Evolutionary conservation across 129 eudicot genomes (phyloP).

Genomic region (Centella asiatica): DNA sequence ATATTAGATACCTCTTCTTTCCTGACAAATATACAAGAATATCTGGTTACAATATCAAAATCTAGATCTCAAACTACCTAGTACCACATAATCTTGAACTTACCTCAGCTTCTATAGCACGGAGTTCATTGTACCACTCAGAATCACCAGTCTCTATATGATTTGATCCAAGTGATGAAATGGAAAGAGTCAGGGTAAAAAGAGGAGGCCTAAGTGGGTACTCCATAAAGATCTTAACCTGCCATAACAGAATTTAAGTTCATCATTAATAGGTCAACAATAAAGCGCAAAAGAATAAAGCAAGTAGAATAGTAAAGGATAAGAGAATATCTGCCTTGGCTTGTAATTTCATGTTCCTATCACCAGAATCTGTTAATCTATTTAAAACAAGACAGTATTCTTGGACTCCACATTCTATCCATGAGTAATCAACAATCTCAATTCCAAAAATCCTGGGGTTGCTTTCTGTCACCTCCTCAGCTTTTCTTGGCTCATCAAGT

Average conservation of each 20-base stretch:
- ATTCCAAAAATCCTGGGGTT: constrained; percentile 8
- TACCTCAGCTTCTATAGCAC: constrained; percentile 99
- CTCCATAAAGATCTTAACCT: constrained; percentile 73
- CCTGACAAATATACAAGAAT: background rate
- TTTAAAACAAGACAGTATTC: constrained; percentile 58
- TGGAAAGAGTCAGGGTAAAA: constrained; percentile 36
- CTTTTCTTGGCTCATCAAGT: constrained; percentile 49
- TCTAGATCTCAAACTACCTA: background rate
- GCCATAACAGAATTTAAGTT: constrained; percentile 18
- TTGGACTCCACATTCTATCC: constrained; percentile 50
- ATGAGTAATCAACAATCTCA: constrained; percentile 33
- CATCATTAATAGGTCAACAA: background rate
- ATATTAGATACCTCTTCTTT: too few species aligned
- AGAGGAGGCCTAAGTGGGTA: constrained; percentile 89
- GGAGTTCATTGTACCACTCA: constrained; percentile 76
- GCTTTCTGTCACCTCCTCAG: constrained; percentile 36
- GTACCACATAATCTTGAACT: background rate
- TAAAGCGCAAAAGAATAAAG: constrained; percentile 1
- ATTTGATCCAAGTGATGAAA: constrained; percentile 26
- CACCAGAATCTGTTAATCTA: constrained; percentile 35
- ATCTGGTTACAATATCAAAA: background rate
- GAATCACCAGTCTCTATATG: constrained; percentile 30
- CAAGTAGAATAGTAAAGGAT: background rate
- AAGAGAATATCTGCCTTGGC: constrained; percentile 47
- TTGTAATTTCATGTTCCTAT: constrained; percentile 51